Conservation (phyloP, 2,329 filamentous ascomycete genomes). For the Nigrospora sphaerica region DNA sequence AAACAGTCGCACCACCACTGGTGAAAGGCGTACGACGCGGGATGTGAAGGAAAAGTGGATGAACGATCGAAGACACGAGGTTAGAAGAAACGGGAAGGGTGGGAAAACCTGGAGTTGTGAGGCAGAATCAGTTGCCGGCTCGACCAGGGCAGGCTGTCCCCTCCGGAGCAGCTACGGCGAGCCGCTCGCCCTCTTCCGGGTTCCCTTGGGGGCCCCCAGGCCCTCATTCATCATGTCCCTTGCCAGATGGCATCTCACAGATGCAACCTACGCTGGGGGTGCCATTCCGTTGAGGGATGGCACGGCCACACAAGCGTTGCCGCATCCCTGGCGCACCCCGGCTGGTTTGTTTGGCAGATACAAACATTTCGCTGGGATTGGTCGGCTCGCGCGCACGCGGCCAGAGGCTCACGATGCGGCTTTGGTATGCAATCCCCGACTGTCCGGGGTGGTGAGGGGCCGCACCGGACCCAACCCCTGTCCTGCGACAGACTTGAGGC, state of each 20-base stretch:
- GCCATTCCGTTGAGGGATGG: not conserved
- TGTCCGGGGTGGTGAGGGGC: conserved; percentile 1
- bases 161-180: too few relatives aligned
- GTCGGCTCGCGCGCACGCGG: not conserved
- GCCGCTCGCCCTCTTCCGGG: too few relatives aligned
- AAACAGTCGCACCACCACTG: conserved; percentile 2
- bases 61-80: not conserved
- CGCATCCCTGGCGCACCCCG: not conserved
- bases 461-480: conserved; percentile 5
- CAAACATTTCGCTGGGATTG: conserved; percentile 1
- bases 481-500: conserved; percentile 10
- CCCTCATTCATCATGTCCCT: too few relatives aligned
- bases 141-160: too few relatives aligned
- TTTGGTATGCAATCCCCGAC: not conserved
- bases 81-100: conserved; percentile 1
- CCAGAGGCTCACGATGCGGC: not conserved
- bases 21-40: not conserved
- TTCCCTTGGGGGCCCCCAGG: too few relatives aligned
- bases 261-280: too few relatives aligned
- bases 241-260: too few relatives aligned
- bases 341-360: conserved; percentile 12
- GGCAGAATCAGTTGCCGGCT: not conserved
- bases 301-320: not conserved
- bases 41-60: conserved; percentile 1
- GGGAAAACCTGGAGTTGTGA: conserved; percentile 1